Percentiles rank a stretch among this genome's conserved stretches.
Conservation (phyloP, 78 protist species). For the Mantamonas sphyraenae region DNA sequence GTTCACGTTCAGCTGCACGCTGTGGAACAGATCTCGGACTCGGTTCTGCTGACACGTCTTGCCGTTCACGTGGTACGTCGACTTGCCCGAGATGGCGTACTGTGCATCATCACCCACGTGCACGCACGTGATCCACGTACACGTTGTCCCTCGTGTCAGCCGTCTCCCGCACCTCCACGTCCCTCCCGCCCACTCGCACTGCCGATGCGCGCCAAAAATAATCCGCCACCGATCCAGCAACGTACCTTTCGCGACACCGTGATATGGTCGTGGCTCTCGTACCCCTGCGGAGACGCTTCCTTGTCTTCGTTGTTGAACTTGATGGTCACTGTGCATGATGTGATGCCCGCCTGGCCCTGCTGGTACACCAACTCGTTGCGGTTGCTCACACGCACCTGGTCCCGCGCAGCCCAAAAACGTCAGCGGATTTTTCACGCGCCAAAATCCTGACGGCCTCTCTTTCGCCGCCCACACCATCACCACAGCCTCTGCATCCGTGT, state of each 20-base stretch:
- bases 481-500: too few species aligned
- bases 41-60: constrained; percentile 30
- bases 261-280: constrained; percentile 73
- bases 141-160: too few species aligned
- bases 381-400: constrained; percentile 80
- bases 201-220: too few species aligned
- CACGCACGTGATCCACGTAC: too few species aligned
- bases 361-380: constrained; percentile 92
- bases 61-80: constrained; percentile 32
- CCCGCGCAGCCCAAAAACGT: too few species aligned
- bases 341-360: constrained; percentile 96
- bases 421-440: too few species aligned
- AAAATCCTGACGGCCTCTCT: too few species aligned
- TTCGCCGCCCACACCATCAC: too few species aligned
- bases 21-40: constrained; percentile 91
- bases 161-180: too few species aligned
- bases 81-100: too few species aligned
- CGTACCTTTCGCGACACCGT: constrained; percentile 86
- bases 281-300: constrained; percentile 82
- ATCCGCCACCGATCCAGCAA: background rate
- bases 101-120: too few species aligned
- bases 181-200: too few species aligned
- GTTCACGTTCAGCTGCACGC: constrained; percentile 97
- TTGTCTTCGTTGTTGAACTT: constrained; percentile 87
- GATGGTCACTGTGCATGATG: constrained; percentile 91